Evolutionary conservation across 129 eudicot genomes (phyloP).

Genomic region (Gnaphalium uliginosum): DNA sequence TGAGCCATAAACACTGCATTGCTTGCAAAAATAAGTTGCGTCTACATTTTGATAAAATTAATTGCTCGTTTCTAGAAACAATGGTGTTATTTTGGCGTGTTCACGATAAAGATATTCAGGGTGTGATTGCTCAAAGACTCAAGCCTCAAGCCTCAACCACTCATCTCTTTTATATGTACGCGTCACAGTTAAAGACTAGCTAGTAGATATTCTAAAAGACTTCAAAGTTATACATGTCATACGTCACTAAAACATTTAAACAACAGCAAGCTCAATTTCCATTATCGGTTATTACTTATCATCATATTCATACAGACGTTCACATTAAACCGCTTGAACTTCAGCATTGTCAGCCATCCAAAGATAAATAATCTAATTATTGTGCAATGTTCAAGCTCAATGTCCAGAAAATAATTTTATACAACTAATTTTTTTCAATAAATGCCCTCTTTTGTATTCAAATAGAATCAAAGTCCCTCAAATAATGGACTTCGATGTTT

Average conservation of each 20-base stretch:
- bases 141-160: not conserved
- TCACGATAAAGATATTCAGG: constrained; percentile 1
- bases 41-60: not conserved
- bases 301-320: not conserved
- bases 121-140: not conserved
- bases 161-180: not conserved
- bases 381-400: not conserved
- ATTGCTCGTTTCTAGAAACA: not conserved
- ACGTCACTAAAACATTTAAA: not conserved
- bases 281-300: not conserved
- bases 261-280: not conserved
- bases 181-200: not conserved
- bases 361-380: not conserved
- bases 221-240: not conserved
- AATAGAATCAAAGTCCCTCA: constrained; percentile 4
- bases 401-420: not conserved
- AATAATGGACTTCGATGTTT: not conserved
- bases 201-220: not conserved
- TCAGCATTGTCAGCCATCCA: not conserved
- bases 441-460: not conserved
- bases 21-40: constrained; percentile 9
- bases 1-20: constrained; percentile 10
- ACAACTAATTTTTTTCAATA: not conserved
- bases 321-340: not conserved
- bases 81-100: constrained; percentile 3